Base-by-base conservation (phyloP, 305 asterid genomes). In the Fraxinus baroniana region DNA sequence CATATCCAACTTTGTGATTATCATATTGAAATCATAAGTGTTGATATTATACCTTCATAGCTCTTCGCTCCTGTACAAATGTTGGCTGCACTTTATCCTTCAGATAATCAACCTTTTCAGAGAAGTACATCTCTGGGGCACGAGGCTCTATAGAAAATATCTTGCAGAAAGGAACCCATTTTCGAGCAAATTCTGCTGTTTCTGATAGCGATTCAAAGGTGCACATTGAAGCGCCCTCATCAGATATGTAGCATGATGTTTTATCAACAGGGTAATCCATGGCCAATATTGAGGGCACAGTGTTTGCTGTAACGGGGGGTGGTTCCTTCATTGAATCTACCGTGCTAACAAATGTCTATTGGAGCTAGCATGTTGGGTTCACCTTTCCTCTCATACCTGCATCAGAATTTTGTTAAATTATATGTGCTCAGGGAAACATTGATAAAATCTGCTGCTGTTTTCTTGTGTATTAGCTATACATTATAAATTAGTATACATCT, bases 91-190 rank as follows among this genome's bases (percentile, higher is more conserved):
- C 98, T 88, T 96, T 96, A 68, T 94, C 98, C 94, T 93, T 94
- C 62, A 96, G 88, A 86, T 94, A 94, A 86, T 96, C 99, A 22
- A 94, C 95, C 92, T 96, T 96, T 60, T 86, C 95, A 0, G 93
- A 87, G 92, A 96, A 96, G 92, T 96, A 96, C 92, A 90, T 85
- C 89, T 96, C 99, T 37, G 99, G 99, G 41, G 99, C 98, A 80
- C 99, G 92, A 9, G 99, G 99, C 92, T 96, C 99, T 78, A 94
- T 94, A 4, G 87, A 77, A 70, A 96, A 96, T 70, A 94, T 96
- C 92, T 92, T 96, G 83, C 99, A 93, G 86, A 96, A 96, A 20
- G 98, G 99, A 28, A 93, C 98, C 99, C 99, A 96, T 89, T 96
- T 96, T 82, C 97, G 86, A 37, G 98, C 88, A 66, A 96, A 96